Base-by-base conservation (phyloP, 495 filamentous ascomycete genomes). In the Chaetomium cochliodes region DNA sequence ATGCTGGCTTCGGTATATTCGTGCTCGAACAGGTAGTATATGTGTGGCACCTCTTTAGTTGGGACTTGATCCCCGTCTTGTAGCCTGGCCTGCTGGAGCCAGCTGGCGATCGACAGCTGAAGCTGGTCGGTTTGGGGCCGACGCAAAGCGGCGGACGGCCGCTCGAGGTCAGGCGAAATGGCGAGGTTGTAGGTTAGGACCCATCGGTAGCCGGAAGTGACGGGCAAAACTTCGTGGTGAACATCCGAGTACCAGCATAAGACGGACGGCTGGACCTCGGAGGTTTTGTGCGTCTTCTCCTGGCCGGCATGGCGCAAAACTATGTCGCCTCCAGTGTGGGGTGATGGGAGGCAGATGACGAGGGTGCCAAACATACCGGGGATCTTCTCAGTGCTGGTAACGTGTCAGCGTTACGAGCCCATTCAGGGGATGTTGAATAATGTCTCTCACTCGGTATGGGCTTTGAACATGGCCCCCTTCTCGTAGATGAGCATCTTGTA, bases 401-500 rank as follows among this genome's bases (percentile, higher is more conserved):
- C 20, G 20, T 25, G 12, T 64, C 69, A 62, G 58, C 71, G n/a
- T 44, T 18, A 2, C 16, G n/a, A 8, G 23, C 5, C 16, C 53
- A 54, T 52, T 30, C 28, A 44, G 50, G 60, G 47, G 62, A 9
- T 3, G 30, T 23, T n/a, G 52, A 16, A 26, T 39, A 11, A 5
- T 7, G 23, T 26, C 2, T 50, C 70, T 60, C 56, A 78, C 73
- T 87, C 84, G 62, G 75, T 77, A 67, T 85, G 82, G 16, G 76
- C 62, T 33, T 83, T 81, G 69, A 85, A 85, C 62, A 83, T 77
- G 1, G 82, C 81, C 0, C 82, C 84, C 60, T 81, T 64, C 60
- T 84, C 83, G 70, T 87, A 86, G 6, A 87, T 61, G 15, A 85
- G 70, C 67, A 86, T 67, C 66, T 86, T 87, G 74, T 87, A 80